Conservation (phyloP, 225 moss, liverwort and hornwort species). For the Asterella californica region DNA sequence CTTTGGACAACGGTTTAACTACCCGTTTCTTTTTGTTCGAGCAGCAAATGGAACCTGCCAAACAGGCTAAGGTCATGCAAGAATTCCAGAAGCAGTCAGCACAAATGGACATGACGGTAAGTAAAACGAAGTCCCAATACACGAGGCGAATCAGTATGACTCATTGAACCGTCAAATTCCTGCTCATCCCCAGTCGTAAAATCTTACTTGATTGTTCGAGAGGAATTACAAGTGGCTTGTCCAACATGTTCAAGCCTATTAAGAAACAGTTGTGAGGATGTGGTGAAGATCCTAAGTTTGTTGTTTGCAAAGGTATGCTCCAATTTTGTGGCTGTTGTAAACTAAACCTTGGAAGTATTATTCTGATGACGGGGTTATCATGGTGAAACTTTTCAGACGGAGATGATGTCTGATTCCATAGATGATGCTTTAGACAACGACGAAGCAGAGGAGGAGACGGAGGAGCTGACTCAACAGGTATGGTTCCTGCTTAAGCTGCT, state of each 20-base stretch:
- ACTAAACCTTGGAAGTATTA: too few species aligned
- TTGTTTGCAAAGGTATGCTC: too few species aligned
- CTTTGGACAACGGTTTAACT: not conserved
- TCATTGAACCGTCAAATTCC: too few species aligned
- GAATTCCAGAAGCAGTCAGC: slow-evolving; percentile 93
- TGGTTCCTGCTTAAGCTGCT: not conserved
- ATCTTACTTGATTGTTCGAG: too few species aligned
- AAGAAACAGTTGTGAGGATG: too few species aligned
- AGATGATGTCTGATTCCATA: slow-evolving; percentile 98
- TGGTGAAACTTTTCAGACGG: slow-evolving; percentile 50
- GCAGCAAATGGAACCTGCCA: slow-evolving; percentile 98
- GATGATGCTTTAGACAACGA: slow-evolving; percentile 96
- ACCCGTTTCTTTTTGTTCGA: not conserved
- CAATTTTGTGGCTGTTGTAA: not conserved
- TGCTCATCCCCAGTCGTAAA: too few species aligned
- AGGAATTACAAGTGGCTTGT: too few species aligned
- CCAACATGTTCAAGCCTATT: too few species aligned
- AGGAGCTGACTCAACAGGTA: slow-evolving; percentile 95
- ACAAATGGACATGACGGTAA: slow-evolving; percentile 99
- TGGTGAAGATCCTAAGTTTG: too few species aligned
- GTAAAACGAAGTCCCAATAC: not conserved
- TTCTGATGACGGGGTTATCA: not conserved
- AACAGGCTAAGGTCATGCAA: slow-evolving; percentile 96
- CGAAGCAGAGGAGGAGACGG: slow-evolving; percentile 96
- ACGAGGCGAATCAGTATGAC: too few species aligned